Evolutionary conservation across 140 eudicot genomes (phyloP), one percentile per base, ranked within the genome.

Genomic region (Ambrosia hybrid): DNA sequence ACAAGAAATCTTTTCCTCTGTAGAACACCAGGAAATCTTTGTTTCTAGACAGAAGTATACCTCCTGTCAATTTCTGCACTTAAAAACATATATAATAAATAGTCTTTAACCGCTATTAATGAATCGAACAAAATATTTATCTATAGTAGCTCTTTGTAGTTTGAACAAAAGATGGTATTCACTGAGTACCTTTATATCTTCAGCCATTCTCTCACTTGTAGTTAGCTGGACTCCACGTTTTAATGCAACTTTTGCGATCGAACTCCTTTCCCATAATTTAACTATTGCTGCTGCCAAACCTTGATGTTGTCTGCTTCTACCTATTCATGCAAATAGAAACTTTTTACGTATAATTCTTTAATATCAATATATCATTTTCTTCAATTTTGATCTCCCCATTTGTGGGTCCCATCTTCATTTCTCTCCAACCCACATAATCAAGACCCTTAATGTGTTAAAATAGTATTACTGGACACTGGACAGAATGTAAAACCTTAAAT

Each of bases 211-310:
- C 79, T 92, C 96, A 74, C 98, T 92, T 46, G 96, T 89, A 6
- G 98, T 92, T 67, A 92, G 83, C 67, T 89, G 95, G 60, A 92
- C 98, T 17, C 98, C 98, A 59, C 96, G 98, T 75, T 89, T 92
- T 65, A 92, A 76, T 0, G 96, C 92, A 63, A 92, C 82, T 78
- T 92, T 92, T 8, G 84, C 98, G 57, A 92, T 85, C 14, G 87
- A 87, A 82, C 96, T 89, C 78, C 81, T 87, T 82, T 87, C 92
- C 98, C 98, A 92, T 57, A 92, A 65, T 80, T 89, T 89, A 55
- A 85, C 73, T 79, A 92, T 89, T 45, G 96, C 98, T 41, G 73
- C 67, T 26, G 98, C 98, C 75, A 92, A 86, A 57, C 98, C 98
- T 81, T 92, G 90, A 72, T 87, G 95, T 38, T 85, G 96, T 77